Conservation (phyloP, 2,329 filamentous ascomycete species). For the Fusarium camptoceras region DNA sequence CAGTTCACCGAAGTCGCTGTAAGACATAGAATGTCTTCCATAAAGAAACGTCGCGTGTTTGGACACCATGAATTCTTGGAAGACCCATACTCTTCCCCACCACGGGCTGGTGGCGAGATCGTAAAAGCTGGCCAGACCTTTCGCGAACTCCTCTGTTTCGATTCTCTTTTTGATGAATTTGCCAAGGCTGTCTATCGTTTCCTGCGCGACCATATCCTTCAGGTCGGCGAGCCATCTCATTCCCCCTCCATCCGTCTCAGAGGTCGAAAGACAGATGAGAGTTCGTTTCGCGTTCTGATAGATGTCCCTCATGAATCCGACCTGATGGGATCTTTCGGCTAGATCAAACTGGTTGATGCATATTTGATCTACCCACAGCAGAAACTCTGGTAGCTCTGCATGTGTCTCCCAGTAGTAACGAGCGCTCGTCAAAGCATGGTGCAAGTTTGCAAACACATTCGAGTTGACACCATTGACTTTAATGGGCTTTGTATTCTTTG, state of each 20-base stretch:
- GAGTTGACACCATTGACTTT: neutral
- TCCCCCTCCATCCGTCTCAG: accelerated
- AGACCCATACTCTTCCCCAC: constrained; percentile 22
- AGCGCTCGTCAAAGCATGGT: neutral
- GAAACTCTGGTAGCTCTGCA: accelerated
- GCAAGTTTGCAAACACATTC: constrained; percentile 17
- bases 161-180: neutral
- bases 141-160: neutral
- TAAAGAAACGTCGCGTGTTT: neutral
- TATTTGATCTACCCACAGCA: constrained; percentile 20
- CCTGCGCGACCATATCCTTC: no score
- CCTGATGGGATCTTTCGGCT: constrained; percentile 14
- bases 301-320: constrained; percentile 17
- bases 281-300: neutral
- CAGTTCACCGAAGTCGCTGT: accelerated
- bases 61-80: constrained; percentile 17
- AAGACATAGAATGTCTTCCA: accelerated
- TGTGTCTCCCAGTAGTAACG: neutral
- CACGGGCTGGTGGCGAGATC: neutral
- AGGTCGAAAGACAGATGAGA: neutral
- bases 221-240: neutral
- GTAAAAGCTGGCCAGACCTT: accelerated
- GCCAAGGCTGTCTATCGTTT: no score
- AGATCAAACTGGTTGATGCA: constrained; percentile 22
- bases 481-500: neutral